phyloP scores from a whole-genome alignment of 805 yeast genomes.

The Ogataea trehalophila region DNA sequence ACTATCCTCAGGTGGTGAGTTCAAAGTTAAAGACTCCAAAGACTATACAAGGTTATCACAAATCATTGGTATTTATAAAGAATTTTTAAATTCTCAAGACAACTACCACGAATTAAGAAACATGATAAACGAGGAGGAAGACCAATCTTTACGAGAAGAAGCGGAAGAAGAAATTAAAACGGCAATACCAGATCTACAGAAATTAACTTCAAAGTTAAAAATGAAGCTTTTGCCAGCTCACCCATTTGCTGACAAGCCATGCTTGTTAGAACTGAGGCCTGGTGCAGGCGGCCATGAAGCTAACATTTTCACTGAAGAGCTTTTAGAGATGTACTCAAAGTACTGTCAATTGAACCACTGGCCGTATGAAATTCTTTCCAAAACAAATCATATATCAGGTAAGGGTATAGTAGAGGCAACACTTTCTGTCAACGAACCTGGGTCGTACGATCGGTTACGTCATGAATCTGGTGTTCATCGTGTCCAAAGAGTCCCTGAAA shows the following conservation, averaged over 20 bases:
- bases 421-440: conserved; percentile 65
- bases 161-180: conserved; percentile 57
- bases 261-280: conserved; percentile 82
- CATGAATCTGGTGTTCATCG: conserved; percentile 95
- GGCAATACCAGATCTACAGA: conserved; percentile 39
- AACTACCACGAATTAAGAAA: conserved; percentile 32
- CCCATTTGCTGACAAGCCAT: conserved; percentile 68
- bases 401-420: conserved; percentile 75
- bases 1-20: conserved; percentile 38
- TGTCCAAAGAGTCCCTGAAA: conserved; percentile 89
- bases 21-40: conserved; percentile 45
- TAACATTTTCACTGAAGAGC: conserved; percentile 74
- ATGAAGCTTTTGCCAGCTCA: conserved; percentile 67
- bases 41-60: conserved; percentile 41
- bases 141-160: conserved; percentile 44
- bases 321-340: conserved; percentile 74
- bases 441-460: conserved; percentile 67
- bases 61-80: conserved; percentile 37
- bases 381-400: conserved; percentile 52
- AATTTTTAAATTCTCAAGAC: conserved; percentile 30
- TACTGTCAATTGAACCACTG: conserved; percentile 65
- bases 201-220: conserved; percentile 44
- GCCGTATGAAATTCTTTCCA: conserved; percentile 58
- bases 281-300: conserved; percentile 98
- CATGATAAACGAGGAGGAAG: conserved; percentile 37